Percentiles rank a stretch among this genome's conserved stretches.
Evolutionary conservation across 768 basidiomycete species (phyloP).

Genomic region (Kwoniella pini): DNA sequence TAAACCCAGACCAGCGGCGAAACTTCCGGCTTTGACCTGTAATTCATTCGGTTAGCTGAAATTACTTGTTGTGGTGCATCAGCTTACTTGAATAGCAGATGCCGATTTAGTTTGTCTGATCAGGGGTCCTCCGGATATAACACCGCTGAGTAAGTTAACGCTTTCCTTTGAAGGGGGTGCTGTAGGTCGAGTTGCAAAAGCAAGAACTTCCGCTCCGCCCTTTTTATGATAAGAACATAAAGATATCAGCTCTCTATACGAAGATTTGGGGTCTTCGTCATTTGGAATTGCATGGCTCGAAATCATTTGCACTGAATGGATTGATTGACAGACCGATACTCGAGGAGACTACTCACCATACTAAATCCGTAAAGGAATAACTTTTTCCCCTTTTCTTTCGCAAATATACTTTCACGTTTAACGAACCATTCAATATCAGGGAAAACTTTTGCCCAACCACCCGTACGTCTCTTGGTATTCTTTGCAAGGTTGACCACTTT

Average conservation of each 20-base stretch:
- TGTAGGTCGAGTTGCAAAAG: constrained; percentile 36
- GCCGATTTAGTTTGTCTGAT: constrained; percentile 39
- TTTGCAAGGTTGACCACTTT: constrained; percentile 36
- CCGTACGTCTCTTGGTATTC: constrained; percentile 37
- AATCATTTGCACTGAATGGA: no score
- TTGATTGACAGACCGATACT: no score
- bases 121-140: constrained; percentile 39
- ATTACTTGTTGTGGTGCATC: not conserved
- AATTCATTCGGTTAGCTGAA: not conserved
- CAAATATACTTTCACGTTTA: constrained; percentile 25
- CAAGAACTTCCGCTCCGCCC: constrained; percentile 45
- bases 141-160: constrained; percentile 31
- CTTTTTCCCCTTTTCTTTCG: constrained; percentile 28
- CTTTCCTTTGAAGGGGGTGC: constrained; percentile 33
- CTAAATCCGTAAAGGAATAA: constrained; percentile 48
- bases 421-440: constrained; percentile 51
- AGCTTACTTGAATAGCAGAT: constrained; percentile 29
- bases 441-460: constrained; percentile 46
- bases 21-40: constrained; percentile 37
- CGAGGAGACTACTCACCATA: constrained; percentile 35
- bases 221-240: no score
- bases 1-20: constrained; percentile 35
- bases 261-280: no score
- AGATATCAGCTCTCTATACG: no score
- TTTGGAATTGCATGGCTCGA: no score